These are phyloP conservation scores for Coemansia sp. DNA, from an alignment of 192 early-diverging fungal species.

Conservation along the genomic window DNA sequence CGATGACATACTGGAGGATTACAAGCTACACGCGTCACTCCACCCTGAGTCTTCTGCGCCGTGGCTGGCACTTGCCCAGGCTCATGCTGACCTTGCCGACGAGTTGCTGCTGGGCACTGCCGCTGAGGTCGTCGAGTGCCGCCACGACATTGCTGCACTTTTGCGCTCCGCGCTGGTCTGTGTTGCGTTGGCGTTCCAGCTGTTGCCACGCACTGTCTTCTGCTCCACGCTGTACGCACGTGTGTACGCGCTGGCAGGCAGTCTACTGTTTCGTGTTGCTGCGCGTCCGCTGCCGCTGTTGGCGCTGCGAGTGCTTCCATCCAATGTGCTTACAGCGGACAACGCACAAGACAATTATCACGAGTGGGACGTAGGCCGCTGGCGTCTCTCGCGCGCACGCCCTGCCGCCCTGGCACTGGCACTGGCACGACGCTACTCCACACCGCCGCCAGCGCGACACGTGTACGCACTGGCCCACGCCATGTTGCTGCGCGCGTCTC, in stretches of 20 bases:
- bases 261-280: constrained; percentile 34
- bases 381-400: constrained; percentile 9
- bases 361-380: constrained; percentile 39
- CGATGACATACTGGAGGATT: constrained; percentile 49
- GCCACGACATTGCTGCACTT: constrained; percentile 35
- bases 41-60: constrained; percentile 29
- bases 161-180: constrained; percentile 43
- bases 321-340: constrained; percentile 31
- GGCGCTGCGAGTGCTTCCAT: constrained; percentile 36
- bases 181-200: constrained; percentile 31
- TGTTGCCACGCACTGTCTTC: constrained; percentile 4
- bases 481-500: constrained; percentile 27
- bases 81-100: constrained; percentile 43
- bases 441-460: constrained; percentile 4
- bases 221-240: constrained; percentile 13
- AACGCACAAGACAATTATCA: constrained; percentile 18
- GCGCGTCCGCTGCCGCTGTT: constrained; percentile 33
- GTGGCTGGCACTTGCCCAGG: constrained; percentile 41
- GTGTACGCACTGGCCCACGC: constrained; percentile 28
- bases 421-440: constrained; percentile 28
- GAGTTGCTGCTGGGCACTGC: constrained; percentile 46
- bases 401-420: constrained; percentile 11
- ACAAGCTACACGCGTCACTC: constrained; percentile 42
- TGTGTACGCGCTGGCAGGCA: constrained; percentile 21
- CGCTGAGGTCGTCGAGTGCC: constrained; percentile 27